Evolutionary conservation across 768 basidiomycete genomes (phyloP).

Genomic region (Collybia sp.): DNA sequence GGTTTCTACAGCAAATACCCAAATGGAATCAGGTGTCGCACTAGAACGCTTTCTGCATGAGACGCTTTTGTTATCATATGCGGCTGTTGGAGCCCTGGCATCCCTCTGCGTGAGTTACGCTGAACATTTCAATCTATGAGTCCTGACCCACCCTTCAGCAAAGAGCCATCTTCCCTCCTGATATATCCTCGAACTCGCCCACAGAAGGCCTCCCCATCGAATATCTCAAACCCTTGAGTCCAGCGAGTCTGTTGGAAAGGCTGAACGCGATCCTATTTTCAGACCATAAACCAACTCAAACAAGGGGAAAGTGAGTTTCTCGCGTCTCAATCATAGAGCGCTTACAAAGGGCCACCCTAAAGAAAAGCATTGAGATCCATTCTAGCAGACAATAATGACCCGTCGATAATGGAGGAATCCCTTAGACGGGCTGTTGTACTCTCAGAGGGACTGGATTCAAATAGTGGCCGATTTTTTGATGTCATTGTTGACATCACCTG

Average conservation of each 20-base stretch:
- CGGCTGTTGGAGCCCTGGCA: conserved; percentile 85
- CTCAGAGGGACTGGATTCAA: conserved; percentile 47
- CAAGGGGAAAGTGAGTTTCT: conserved; percentile 59
- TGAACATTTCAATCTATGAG: background rate
- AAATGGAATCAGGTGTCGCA: conserved; percentile 44
- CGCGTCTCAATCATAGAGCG: background rate
- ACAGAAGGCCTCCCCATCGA: conserved; percentile 52
- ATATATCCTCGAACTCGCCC: conserved; percentile 55
- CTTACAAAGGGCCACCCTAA: conserved; percentile 6
- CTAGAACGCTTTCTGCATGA: conserved; percentile 65
- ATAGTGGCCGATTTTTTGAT: conserved; percentile 70
- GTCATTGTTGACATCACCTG: conserved; percentile 69
- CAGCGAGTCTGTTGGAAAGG: conserved; percentile 53
- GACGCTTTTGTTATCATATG: conserved; percentile 66
- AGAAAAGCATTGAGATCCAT: conserved; percentile 79
- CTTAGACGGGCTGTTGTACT: conserved; percentile 66
- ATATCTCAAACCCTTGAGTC: conserved; percentile 47
- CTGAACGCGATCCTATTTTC: conserved; percentile 67
- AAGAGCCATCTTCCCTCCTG: conserved; percentile 72
- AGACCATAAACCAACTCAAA: conserved; percentile 41
- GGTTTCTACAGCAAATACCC: conserved; percentile 51
- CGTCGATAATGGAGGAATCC: conserved; percentile 56
- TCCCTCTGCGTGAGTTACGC: conserved; percentile 71
- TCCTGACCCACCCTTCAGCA: conserved; percentile 38
- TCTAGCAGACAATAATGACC: conserved; percentile 51